Conservation (phyloP, 805 yeast genomes). For the Maudiozyma barnettii region DNA sequence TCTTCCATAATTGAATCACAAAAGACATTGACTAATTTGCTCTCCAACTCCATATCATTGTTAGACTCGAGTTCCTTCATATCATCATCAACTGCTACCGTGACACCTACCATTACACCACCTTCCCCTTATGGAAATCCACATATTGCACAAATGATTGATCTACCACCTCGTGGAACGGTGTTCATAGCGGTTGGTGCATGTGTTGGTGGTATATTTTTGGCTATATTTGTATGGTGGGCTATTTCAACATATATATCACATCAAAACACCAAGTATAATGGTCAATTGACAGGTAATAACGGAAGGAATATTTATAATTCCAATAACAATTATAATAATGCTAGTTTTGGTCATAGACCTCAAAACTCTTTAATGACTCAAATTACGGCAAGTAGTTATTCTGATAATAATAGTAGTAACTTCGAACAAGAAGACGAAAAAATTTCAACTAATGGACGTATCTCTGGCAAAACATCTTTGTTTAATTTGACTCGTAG, state of each 20-base stretch:
- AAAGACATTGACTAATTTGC: not conserved
- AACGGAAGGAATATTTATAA: not conserved
- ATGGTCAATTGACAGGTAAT: conserved; percentile 4
- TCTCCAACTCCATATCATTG: not conserved
- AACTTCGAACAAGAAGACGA: conserved; percentile 1
- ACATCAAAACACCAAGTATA: conserved; percentile 39
- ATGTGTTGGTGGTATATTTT: conserved; percentile 48
- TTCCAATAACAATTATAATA: not conserved
- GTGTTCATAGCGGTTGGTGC: conserved; percentile 78
- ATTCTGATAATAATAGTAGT: not conserved
- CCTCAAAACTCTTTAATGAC: not conserved
- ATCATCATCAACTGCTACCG: conserved; percentile 9
- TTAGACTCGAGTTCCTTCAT: conserved; percentile 5
- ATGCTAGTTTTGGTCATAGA: not conserved
- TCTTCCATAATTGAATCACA: not conserved
- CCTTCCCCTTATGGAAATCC: conserved; percentile 62
- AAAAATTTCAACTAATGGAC: not conserved
- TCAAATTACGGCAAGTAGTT: not conserved
- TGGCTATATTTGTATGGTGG: conserved; percentile 46
- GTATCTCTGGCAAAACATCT: not conserved
- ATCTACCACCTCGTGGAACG: conserved; percentile 54
- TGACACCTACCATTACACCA: conserved; percentile 31
- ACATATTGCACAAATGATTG: conserved; percentile 38
- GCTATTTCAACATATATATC: conserved; percentile 39
- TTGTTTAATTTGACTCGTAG: not conserved